Conservation (phyloP, 2,329 filamentous ascomycete genomes). For the Fusarium torreyae region DNA sequence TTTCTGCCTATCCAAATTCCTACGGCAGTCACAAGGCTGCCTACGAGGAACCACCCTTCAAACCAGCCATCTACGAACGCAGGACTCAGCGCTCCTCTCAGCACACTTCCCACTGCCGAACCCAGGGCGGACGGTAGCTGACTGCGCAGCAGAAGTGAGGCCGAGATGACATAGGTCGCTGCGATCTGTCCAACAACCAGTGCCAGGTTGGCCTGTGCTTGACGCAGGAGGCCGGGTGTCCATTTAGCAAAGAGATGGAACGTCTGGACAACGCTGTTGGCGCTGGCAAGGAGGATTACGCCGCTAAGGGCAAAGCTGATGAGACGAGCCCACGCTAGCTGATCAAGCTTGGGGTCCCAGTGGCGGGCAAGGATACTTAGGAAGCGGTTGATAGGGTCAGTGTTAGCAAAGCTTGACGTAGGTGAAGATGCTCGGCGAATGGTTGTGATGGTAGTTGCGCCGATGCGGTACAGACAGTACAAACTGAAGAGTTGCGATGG, state of each 20-base stretch:
- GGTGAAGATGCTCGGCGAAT: conserved; percentile 67
- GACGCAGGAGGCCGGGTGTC: conserved; percentile 78
- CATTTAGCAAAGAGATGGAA: conserved; percentile 85
- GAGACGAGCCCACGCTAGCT: conserved; percentile 85
- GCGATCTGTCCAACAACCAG: conserved; percentile 85
- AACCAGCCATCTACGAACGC: conserved; percentile 82
- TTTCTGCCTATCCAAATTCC: conserved; percentile 82
- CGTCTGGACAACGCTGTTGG: conserved; percentile 88
- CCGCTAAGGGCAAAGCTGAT: conserved; percentile 88
- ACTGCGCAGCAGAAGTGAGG: conserved; percentile 81
- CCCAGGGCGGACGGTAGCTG: conserved; percentile 85
- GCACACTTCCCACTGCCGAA: conserved; percentile 81
- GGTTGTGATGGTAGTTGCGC: conserved; percentile 78
- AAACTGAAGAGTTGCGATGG: conserved; percentile 79
- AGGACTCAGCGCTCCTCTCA: conserved; percentile 80
- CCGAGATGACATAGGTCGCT: conserved; percentile 88
- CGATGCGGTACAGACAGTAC: conserved; percentile 89
- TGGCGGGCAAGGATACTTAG: conserved; percentile 85
- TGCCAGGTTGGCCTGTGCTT: conserved; percentile 83
- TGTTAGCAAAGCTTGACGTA: conserved; percentile 71
- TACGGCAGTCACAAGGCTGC: conserved; percentile 75
- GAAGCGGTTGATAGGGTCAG: conserved; percentile 87
- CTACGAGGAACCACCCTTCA: conserved; percentile 85
- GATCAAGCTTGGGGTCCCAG: conserved; percentile 87
- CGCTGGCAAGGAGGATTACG: conserved; percentile 85